Conservation (phyloP, 352 stramenopile genomes). For the Pythium rishiriense region DNA sequence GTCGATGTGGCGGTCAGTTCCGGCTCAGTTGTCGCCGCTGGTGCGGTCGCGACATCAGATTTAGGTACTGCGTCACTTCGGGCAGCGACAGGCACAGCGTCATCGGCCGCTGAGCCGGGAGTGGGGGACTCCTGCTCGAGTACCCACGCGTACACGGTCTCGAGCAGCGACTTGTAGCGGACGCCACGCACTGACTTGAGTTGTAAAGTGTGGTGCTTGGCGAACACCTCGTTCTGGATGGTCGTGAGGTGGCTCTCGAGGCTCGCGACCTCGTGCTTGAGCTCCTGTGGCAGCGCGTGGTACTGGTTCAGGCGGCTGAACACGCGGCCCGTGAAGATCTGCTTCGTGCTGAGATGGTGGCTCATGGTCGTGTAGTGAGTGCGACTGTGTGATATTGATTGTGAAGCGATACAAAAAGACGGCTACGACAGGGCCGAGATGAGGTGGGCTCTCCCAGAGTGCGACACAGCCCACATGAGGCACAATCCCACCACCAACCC, state of each 20-base stretch:
- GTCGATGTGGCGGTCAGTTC: neutral
- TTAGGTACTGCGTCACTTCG: too few relatives aligned
- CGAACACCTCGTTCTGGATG: conserved; percentile 35
- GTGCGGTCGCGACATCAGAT: neutral
- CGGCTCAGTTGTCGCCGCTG: neutral
- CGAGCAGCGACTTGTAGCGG: conserved; percentile 46
- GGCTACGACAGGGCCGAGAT: too few relatives aligned
- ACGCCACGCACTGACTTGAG: conserved; percentile 44
- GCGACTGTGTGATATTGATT: too few relatives aligned
- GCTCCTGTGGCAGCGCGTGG: conserved; percentile 5
- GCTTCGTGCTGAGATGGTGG: neutral
- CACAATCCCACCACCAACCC: too few relatives aligned
- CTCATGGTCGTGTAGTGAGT: too few relatives aligned
- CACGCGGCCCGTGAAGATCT: conserved; percentile 17
- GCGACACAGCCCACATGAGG: too few relatives aligned
- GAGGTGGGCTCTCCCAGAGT: too few relatives aligned
- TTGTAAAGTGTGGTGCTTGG: conserved; percentile 30
- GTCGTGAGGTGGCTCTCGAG: conserved; percentile 38
- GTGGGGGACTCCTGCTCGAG: conserved; percentile 1
- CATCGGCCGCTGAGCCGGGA: too few relatives aligned
- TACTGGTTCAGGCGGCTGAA: conserved; percentile 26
- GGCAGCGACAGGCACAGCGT: too few relatives aligned
- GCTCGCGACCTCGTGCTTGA: conserved; percentile 11
- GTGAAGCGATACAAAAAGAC: too few relatives aligned
- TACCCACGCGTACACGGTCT: conserved; percentile 47